Evolutionary conservation across 2,329 filamentous ascomycete genomes (phyloP).

Genomic region (Fusarium anguioides): DNA sequence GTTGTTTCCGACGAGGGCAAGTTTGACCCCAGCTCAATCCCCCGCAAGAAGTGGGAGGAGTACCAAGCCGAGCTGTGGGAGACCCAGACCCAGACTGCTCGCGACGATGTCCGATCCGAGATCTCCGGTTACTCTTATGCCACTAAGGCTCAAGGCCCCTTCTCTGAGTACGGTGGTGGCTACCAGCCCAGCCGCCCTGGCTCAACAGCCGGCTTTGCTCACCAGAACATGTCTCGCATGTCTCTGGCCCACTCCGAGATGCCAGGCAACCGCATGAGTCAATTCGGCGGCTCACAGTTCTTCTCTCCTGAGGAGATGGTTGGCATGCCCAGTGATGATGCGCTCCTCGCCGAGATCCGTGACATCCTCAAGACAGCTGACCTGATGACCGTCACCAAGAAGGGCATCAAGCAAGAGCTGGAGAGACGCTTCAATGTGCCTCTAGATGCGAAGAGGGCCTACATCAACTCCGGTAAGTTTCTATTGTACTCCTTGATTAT

Average conservation of each 20-base stretch:
- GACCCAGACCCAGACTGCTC: conserved; percentile 86
- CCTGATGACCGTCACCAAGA: conserved; percentile 98
- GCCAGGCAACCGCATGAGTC: conserved; percentile 68
- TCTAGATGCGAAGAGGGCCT: conserved; percentile 87
- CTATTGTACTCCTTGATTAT: background rate
- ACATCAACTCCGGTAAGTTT: conserved; percentile 86
- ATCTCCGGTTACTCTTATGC: conserved; percentile 94
- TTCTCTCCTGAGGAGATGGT: conserved; percentile 74
- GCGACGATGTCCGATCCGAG: conserved; percentile 84
- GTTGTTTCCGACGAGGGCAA: conserved; percentile 97
- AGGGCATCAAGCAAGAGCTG: conserved; percentile 93
- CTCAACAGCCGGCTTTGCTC: conserved; percentile 62
- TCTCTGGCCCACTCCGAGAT: conserved; percentile 83
- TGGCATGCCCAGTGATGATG: conserved; percentile 87
- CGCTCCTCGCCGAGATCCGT: conserved; percentile 90
- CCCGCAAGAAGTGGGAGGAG: conserved; percentile 99
- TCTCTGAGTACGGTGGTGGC: conserved; percentile 79
- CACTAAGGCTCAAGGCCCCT: conserved; percentile 77
- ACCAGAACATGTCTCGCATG: conserved; percentile 71
- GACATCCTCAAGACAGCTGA: conserved; percentile 93
- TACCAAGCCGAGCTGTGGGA: conserved; percentile 99
- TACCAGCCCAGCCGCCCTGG: conserved; percentile 68
- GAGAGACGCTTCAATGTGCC: conserved; percentile 89
- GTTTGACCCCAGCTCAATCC: conserved; percentile 92
- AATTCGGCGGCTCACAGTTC: conserved; percentile 69